Conservation (phyloP, 148 eudicot species). For the Rhododendron griersonianum region DNA sequence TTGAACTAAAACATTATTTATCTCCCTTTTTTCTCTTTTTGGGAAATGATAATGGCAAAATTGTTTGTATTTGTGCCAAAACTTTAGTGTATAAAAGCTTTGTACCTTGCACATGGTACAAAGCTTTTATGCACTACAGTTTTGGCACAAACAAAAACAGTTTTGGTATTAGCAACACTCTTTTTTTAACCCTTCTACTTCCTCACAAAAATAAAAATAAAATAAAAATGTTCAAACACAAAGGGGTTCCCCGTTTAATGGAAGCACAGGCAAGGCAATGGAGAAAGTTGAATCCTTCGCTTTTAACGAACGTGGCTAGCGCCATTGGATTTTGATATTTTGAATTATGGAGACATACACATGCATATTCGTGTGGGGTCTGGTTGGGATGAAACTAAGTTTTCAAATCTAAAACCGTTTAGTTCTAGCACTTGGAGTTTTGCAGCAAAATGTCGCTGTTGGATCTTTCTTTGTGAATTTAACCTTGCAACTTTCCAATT, state of each 20-base stretch:
- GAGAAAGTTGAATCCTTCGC: not conserved
- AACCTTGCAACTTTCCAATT: not conserved
- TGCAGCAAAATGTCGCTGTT: not conserved
- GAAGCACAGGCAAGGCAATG: not conserved
- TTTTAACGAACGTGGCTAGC: not conserved
- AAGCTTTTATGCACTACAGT: too few species aligned
- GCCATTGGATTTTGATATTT: not conserved
- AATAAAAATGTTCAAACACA: not conserved
- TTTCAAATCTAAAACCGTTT: not conserved
- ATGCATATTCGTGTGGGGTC: not conserved
- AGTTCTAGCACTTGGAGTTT: not conserved
- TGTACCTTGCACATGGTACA: too few species aligned
- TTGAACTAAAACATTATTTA: not conserved
- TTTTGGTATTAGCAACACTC: too few species aligned
- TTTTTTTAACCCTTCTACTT: not conserved
- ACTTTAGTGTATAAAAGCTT: too few species aligned
- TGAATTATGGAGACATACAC: not conserved
- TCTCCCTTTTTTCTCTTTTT: not conserved
- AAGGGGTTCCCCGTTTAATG: not conserved
- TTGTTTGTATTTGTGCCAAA: too few species aligned
- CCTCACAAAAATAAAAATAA: not conserved
- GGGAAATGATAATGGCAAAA: too few species aligned
- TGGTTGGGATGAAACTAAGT: not conserved
- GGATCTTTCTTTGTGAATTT: conserved; percentile 3
- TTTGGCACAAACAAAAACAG: too few species aligned